Evolutionary conservation across 2,329 filamentous ascomycete genomes (phyloP).

Genomic region (Colletotrichum limetticola): DNA sequence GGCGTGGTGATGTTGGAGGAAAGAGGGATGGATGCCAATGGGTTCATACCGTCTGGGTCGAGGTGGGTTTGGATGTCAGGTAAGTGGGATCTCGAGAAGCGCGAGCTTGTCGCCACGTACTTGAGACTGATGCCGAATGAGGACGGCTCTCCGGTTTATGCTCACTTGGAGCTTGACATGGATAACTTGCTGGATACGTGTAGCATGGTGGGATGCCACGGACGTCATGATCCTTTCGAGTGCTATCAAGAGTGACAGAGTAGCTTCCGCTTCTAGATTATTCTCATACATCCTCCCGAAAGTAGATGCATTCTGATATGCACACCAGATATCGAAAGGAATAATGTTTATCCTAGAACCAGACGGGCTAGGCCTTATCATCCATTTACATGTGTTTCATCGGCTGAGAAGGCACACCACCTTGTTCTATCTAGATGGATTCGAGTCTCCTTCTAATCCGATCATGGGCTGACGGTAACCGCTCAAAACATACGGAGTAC

Average conservation of each 20-base stretch:
- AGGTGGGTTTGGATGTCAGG: slow-evolving; percentile 34
- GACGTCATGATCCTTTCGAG: slow-evolving; percentile 1
- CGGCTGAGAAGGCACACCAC: too few species aligned
- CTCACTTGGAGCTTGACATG: slow-evolving; percentile 18
- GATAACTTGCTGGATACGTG: slow-evolving; percentile 17
- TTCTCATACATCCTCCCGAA: background rate
- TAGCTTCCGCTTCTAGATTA: background rate
- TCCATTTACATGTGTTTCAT: too few species aligned
- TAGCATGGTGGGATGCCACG: slow-evolving; percentile 1
- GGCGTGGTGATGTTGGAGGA: slow-evolving; percentile 37
- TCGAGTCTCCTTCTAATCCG: background rate
- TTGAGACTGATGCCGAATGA: slow-evolving; percentile 18
- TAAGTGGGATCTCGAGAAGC: slow-evolving; percentile 30
- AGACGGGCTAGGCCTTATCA: too few species aligned
- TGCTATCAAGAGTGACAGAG: background rate
- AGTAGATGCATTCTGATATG: background rate
- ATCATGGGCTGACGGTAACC: background rate
- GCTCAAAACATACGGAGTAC: too few species aligned
- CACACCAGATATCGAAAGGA: too few species aligned
- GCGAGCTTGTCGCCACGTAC: slow-evolving; percentile 28
- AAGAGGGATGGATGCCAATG: slow-evolving; percentile 28
- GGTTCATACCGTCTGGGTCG: slow-evolving; percentile 25
- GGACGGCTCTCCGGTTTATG: background rate
- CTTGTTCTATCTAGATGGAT: too few species aligned
- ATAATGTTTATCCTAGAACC: too few species aligned